A percentile compares a stretch with the other conserved stretches of the same genome.
Conservation (phyloP, 176 grass and related monocot species). For the Oryza rufipogon region DNA sequence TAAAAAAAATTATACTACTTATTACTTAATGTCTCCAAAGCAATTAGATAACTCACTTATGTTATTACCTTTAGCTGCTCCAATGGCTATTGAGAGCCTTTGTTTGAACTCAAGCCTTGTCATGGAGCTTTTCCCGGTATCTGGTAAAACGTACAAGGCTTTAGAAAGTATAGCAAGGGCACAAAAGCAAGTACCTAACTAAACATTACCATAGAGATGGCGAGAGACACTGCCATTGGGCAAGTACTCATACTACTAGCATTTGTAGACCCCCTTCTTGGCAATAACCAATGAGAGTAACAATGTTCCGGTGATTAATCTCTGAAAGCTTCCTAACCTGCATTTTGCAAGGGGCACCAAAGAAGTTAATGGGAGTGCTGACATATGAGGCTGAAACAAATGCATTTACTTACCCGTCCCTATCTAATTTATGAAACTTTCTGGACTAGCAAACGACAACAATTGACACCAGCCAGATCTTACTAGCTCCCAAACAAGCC, state of each 20-base stretch:
- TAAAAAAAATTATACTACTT: conserved; percentile 23
- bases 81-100: conserved; percentile 88
- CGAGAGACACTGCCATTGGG: conserved; percentile 85
- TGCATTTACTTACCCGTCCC: conserved; percentile 46
- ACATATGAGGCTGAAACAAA: conserved; percentile 17
- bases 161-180: conserved; percentile 20
- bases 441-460: conserved; percentile 25
- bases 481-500: conserved; percentile 28
- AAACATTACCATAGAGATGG: conserved; percentile 86
- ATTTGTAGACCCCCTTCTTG: conserved; percentile 93
- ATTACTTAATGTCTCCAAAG: not conserved
- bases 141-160: conserved; percentile 42
- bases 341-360: conserved; percentile 18
- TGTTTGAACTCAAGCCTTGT: conserved; percentile 95
- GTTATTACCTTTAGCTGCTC: conserved; percentile 86
- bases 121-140: conserved; percentile 53
- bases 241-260: conserved; percentile 90
- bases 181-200: conserved; percentile 8
- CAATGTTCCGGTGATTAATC: conserved; percentile 80
- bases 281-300: conserved; percentile 89
- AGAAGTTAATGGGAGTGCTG: conserved; percentile 15
- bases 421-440: conserved; percentile 26
- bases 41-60: not conserved
- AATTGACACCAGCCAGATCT: conserved; percentile 36
- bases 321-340: conserved; percentile 79